phyloP scores from a whole-genome alignment of 2,329 filamentous ascomycete species.

The Rutstroemia sydowiana region DNA sequence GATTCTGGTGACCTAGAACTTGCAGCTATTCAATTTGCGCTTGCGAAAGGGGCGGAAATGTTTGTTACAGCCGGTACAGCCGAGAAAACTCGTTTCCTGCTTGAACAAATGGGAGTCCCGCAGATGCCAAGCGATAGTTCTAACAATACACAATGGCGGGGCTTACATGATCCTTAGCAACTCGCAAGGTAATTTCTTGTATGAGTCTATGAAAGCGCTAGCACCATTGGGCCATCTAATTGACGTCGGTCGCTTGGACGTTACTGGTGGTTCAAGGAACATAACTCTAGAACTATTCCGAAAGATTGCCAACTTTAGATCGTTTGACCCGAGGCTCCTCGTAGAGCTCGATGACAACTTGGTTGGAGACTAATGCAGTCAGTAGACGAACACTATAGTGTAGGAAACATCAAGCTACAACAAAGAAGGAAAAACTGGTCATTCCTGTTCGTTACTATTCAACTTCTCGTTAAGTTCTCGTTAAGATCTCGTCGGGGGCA shows the following conservation, averaged over 20 bases:
- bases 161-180: not conserved
- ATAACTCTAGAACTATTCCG: not conserved
- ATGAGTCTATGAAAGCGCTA: not conserved
- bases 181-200: not conserved
- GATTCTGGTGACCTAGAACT: conserved; percentile 29
- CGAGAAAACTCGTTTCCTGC: not conserved
- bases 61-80: conserved; percentile 25
- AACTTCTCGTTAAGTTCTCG: conserved; percentile 7
- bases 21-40: conserved; percentile 27
- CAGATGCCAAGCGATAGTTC: not conserved
- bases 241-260: not conserved
- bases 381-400: not conserved
- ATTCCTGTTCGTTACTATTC: not conserved
- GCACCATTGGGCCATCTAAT: not conserved
- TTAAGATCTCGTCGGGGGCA: no score
- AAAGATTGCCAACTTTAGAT: not conserved
- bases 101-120: not conserved
- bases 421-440: not conserved
- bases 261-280: not conserved
- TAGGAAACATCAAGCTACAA: not conserved
- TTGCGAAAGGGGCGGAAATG: conserved; percentile 30
- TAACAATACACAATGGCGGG: not conserved
- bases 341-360: not conserved
- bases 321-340: not conserved
- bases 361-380: not conserved